phyloP scores from a whole-genome alignment of 2,329 filamentous ascomycete genomes.

The Pseudogymnoascus sp. region DNA sequence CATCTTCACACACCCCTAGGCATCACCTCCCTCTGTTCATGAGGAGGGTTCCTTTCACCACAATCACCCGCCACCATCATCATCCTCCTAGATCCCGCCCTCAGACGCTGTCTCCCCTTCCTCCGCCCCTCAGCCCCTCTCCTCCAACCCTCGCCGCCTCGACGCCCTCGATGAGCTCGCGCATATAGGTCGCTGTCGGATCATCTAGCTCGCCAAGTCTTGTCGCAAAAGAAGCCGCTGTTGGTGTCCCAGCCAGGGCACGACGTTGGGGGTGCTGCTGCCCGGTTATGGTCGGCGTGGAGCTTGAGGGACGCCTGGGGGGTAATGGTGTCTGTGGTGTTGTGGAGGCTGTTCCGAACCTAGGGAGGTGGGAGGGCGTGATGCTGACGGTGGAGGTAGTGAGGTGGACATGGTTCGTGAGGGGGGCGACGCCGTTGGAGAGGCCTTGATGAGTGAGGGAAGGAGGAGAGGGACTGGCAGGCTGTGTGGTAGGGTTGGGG shows the following conservation, averaged over 20 bases:
- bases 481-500: neutral
- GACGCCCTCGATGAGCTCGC: neutral
- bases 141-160: neutral
- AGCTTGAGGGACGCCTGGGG: neutral
- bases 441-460: neutral
- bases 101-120: neutral
- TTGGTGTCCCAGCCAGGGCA: slow-evolving; percentile 23
- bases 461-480: neutral
- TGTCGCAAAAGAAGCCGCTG: slow-evolving; percentile 9
- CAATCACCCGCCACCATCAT: neutral
- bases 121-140: neutral
- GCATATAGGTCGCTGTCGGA: neutral
- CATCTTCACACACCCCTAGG: neutral
- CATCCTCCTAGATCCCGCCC: neutral
- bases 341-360: neutral
- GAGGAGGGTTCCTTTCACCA: neutral
- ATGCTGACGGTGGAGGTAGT: neutral
- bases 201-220: neutral
- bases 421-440: neutral
- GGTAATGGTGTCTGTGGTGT: neutral
- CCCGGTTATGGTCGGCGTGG: neutral
- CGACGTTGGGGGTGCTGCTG: neutral
- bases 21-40: neutral
- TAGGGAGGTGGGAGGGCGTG: neutral
- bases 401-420: neutral